Evolutionary conservation across 148 eudicot species (phyloP), one percentile per base, ranked within the genome.

Genomic region (Arctostaphylos glauca): DNA sequence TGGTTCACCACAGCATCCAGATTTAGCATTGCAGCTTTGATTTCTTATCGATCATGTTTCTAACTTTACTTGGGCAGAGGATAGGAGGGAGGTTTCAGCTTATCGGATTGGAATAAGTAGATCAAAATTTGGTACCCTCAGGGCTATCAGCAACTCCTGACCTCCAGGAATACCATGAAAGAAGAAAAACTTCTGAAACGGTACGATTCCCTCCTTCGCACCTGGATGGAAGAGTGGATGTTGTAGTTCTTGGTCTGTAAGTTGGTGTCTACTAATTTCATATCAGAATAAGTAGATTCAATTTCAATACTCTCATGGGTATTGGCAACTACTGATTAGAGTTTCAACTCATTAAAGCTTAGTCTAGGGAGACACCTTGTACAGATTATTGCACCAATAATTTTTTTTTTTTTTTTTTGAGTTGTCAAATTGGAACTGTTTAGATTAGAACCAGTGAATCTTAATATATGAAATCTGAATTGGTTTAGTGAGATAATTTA

Each of bases 1-100:
- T 23, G 94, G 94, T 64, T 94, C 97, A 25, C 92, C 96, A 2
- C 92, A 91, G 60, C 98, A 93, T 38, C 89, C 95, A 49, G 98
- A 94, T 88, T 83, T 94, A 77, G 94, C 92, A 25, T 90, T 94
- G 76, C 95, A 94, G 85, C 93, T 93, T 19, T 91, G 87, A 92
- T 21, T 53, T 74, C 16, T 1, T 41, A 9, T 31, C 23, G 43
- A 14, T 31, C 49, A 4, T 80, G 70, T 67, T 41, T 59, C 66
- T 77, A 62, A 12, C 54, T 83, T 48, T 56, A 23, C 47, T 48
- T 23, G 25, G 70, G 81, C 58, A 38, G 68, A 59, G 10, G 7
- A 6, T 18, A 12, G 66, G 5, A 15, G 60, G n/a, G 46, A 53
- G 60, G 31, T 12, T 25, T 19, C 62, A 5, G 21, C 78, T 74